Percentiles rank a stretch among this genome's conserved stretches.
Conservation (phyloP, 1,284 basidiomycete genomes). For the Mycena citricolor region DNA sequence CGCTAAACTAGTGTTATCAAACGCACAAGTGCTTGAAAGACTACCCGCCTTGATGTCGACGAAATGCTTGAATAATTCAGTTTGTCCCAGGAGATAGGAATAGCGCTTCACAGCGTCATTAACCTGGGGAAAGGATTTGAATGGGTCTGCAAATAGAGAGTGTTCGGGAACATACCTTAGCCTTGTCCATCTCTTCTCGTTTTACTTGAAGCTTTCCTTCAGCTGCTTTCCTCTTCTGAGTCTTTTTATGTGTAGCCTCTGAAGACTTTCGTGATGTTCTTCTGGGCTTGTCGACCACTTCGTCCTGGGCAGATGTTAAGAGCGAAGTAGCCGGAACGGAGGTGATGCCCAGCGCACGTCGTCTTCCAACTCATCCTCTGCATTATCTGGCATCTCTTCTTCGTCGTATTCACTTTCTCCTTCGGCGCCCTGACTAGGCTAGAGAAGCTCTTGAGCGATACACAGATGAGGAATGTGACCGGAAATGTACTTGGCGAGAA, state of each 20-base stretch:
- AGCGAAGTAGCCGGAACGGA: constrained; percentile 23
- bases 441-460: constrained; percentile 15
- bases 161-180: constrained; percentile 52
- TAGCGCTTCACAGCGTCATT: constrained; percentile 95
- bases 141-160: constrained; percentile 2
- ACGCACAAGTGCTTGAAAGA: background rate
- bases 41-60: constrained; percentile 84
- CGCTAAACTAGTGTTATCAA: constrained; percentile 45
- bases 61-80: constrained; percentile 94
- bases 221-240: constrained; percentile 65
- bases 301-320: constrained; percentile 7
- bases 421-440: constrained; percentile 71
- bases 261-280: constrained; percentile 27
- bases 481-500: constrained; percentile 63
- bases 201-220: constrained; percentile 67
- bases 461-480: background rate
- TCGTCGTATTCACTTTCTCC: constrained; percentile 69
- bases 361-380: constrained; percentile 39
- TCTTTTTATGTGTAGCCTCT: constrained; percentile 44
- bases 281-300: constrained; percentile 15
- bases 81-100: constrained; percentile 92
- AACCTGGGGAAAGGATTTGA: constrained; percentile 48
- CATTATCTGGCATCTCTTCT: constrained; percentile 65
- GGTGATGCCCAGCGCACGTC: constrained; percentile 7
- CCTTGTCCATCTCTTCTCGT: constrained; percentile 80